These are phyloP conservation scores for Metschnikowia lachancei DNA, from an alignment of 805 yeast species.

Conservation along the genomic window DNA sequence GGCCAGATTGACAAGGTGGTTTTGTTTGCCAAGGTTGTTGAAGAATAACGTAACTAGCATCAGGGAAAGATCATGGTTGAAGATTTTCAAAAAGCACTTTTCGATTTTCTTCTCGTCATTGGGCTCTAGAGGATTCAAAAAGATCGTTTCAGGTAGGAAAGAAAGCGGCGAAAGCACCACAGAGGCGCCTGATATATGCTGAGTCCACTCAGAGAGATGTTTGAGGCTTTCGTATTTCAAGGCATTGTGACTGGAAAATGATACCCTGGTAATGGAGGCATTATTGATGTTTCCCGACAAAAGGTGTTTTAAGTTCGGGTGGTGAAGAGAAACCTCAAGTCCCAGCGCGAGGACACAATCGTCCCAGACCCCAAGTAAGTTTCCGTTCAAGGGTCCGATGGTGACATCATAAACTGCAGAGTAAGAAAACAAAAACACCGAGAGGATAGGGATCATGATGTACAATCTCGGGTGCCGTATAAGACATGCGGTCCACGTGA, in stretches of 20 bases:
- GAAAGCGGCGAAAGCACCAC: constrained; percentile 17
- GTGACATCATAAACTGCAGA: constrained; percentile 36
- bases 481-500: constrained; percentile 19
- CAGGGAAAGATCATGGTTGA: constrained; percentile 28
- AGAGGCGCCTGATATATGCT: constrained; percentile 5
- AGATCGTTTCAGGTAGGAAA: neutral
- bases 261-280: constrained; percentile 5
- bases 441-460: constrained; percentile 32
- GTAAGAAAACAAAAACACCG: constrained; percentile 34
- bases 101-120: constrained; percentile 12
- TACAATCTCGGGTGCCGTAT: constrained; percentile 28
- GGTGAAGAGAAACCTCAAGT: neutral
- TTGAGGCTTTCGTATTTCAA: constrained; percentile 11
- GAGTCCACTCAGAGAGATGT: constrained; percentile 10
- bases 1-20: constrained; percentile 32
- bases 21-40: constrained; percentile 24
- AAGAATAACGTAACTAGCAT: constrained; percentile 26
- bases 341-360: constrained; percentile 8
- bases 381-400: constrained; percentile 25
- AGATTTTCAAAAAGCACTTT: constrained; percentile 18
- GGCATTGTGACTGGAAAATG: constrained; percentile 10
- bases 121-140: neutral
- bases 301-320: neutral
- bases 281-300: neutral
- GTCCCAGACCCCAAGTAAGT: constrained; percentile 9